A percentile compares a stretch with the other conserved stretches of the same genome.
These are phyloP conservation scores for Triticum monococcum DNA, from an alignment of 176 grass and related monocot genomes.

Conservation along the genomic window DNA sequence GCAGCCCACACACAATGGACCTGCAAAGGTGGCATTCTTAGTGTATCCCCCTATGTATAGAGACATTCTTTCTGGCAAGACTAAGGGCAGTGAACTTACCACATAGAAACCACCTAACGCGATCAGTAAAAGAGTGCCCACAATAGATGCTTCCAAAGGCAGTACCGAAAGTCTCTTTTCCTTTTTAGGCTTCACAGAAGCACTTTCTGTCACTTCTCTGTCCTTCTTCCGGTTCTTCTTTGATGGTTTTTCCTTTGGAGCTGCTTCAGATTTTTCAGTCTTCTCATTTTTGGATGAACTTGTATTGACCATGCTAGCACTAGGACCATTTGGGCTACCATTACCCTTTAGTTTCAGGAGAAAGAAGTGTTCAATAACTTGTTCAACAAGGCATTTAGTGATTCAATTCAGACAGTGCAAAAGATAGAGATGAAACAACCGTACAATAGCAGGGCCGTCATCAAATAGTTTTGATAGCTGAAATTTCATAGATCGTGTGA, in stretches of 20 bases:
- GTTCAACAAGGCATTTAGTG: background rate
- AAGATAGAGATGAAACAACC: slow-evolving; percentile 43
- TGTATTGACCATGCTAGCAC: slow-evolving; percentile 16
- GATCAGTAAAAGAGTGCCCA: slow-evolving; percentile 78
- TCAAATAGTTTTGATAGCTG: slow-evolving; percentile 77
- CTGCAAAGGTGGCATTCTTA: slow-evolving; percentile 47
- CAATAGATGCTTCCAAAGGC: slow-evolving; percentile 79
- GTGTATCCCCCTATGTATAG: background rate
- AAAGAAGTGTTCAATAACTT: slow-evolving; percentile 36
- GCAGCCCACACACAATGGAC: slow-evolving; percentile 99
- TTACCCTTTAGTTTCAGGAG: slow-evolving; percentile 60
- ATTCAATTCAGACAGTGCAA: slow-evolving; percentile 2
- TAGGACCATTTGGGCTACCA: slow-evolving; percentile 40
- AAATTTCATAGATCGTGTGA: slow-evolving; percentile 84
- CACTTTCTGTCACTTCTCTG: slow-evolving; percentile 61
- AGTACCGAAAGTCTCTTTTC: slow-evolving; percentile 74
- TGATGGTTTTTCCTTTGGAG: slow-evolving; percentile 74
- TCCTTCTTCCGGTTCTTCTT: slow-evolving; percentile 96
- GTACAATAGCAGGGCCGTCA: slow-evolving; percentile 53
- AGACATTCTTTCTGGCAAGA: slow-evolving; percentile 24
- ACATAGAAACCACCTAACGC: slow-evolving; percentile 94
- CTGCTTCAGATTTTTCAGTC: slow-evolving; percentile 63
- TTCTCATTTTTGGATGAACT: slow-evolving; percentile 51
- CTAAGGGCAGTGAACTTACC: slow-evolving; percentile 51
- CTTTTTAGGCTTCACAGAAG: slow-evolving; percentile 51